Percentiles rank a stretch among this genome's conserved stretches.
phyloP scores from a whole-genome alignment of 495 filamentous ascomycete species.

The Platismatia glauca region DNA sequence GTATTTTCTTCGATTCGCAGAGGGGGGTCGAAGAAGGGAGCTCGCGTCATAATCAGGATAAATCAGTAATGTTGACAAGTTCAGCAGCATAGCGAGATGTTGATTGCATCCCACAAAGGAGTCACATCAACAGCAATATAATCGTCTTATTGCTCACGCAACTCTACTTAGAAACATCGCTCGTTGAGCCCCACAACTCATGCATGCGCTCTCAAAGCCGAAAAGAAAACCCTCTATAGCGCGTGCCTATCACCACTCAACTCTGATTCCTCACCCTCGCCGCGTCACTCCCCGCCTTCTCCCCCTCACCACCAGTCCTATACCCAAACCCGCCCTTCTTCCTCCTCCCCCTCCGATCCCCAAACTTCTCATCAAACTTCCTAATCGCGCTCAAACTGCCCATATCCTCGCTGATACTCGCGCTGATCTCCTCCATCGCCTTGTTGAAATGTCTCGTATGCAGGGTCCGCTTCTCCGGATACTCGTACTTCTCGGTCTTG shows the following conservation, averaged over 20 bases:
- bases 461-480: slow-evolving; percentile 59
- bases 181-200: not conserved
- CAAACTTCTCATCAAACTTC: slow-evolving; percentile 95
- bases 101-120: not conserved
- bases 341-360: slow-evolving; percentile 68
- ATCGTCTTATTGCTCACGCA: not conserved
- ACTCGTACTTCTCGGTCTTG: slow-evolving; percentile 40
- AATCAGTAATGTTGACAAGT: not conserved
- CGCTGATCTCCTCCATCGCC: slow-evolving; percentile 80
- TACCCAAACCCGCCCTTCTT: slow-evolving; percentile 62
- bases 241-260: not conserved
- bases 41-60: not conserved
- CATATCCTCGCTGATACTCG: slow-evolving; percentile 95
- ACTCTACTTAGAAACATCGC: no score
- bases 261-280: slow-evolving; percentile 30
- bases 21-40: not conserved
- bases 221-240: not conserved
- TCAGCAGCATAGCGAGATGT: not conserved
- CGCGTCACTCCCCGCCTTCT: slow-evolving; percentile 28
- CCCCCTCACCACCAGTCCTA: slow-evolving; percentile 36
- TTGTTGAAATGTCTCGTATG: slow-evolving; percentile 65
- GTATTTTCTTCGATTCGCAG: not conserved
- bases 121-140: not conserved
- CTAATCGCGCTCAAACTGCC: slow-evolving; percentile 70
- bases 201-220: not conserved